These are phyloP conservation scores for Trichomonas vaginalis DNA, from an alignment of 208 protist genomes.

Conservation along the genomic window DNA sequence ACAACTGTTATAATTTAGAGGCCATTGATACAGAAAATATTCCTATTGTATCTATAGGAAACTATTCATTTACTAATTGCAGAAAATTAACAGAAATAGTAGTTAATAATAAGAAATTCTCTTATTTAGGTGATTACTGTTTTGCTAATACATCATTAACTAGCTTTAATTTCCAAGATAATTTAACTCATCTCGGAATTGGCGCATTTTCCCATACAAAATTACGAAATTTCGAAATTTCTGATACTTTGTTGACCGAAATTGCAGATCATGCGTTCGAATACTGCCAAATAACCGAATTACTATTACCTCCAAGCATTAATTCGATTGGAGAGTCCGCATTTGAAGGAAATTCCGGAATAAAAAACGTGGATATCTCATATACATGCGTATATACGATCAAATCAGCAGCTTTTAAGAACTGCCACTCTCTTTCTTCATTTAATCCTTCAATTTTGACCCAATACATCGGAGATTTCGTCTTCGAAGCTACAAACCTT, in stretches of 20 bases:
- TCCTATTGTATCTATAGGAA: background rate
- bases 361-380: background rate
- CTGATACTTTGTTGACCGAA: background rate
- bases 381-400: background rate
- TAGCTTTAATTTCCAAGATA: background rate
- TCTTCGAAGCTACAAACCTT: background rate
- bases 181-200: background rate
- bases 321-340: background rate
- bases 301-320: background rate
- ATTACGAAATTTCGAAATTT: background rate
- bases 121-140: background rate
- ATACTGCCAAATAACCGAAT: background rate
- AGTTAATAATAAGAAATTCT: background rate
- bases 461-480: background rate
- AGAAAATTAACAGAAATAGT: background rate
- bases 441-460: background rate
- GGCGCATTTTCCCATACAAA: background rate
- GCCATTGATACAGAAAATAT: background rate
- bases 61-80: background rate
- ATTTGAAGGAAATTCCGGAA: background rate
- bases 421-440: background rate
- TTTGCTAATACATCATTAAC: background rate
- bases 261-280: background rate
- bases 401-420: background rate
- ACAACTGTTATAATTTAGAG: background rate